Conservation (phyloP, 2,329 filamentous ascomycete species). For the Cordyceps pruinosa region DNA sequence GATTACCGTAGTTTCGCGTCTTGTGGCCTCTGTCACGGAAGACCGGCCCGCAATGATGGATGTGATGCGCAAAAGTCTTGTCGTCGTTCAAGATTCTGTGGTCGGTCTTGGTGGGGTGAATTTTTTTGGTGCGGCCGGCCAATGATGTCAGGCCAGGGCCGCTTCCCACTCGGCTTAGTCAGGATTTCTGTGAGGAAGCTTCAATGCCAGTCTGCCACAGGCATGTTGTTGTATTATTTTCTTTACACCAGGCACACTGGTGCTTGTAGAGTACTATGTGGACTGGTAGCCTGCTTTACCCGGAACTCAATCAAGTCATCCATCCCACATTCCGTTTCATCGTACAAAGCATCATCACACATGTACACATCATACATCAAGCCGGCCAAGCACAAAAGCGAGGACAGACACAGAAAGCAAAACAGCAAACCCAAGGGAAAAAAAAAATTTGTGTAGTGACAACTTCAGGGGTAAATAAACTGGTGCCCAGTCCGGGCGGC, state of each 20-base stretch:
- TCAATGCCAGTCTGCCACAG: neutral
- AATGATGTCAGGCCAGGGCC: slow-evolving; percentile 27
- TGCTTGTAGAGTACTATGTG: too few species aligned
- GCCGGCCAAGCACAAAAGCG: neutral
- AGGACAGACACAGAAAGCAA: neutral
- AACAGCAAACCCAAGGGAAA: neutral
- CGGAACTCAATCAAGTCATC: neutral
- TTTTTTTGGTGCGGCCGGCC: slow-evolving; percentile 25
- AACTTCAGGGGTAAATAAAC: neutral
- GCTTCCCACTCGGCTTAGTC: slow-evolving; percentile 5
- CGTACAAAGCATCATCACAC: slow-evolving; percentile 3
- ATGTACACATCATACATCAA: neutral
- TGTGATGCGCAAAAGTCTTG: slow-evolving; percentile 1
- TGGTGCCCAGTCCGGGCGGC: neutral
- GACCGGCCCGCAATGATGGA: neutral
- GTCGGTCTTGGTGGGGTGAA: slow-evolving; percentile 34
- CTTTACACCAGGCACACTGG: neutral
- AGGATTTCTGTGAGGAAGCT: neutral
- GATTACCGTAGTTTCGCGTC: neutral
- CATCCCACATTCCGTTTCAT: neutral
- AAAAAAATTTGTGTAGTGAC: neutral
- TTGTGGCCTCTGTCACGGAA: neutral
- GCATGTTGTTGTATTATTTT: neutral
- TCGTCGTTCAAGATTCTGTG: slow-evolving; percentile 13
- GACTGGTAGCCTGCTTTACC: neutral